These are phyloP conservation scores for Bipolaris sorokiniana DNA, from an alignment of 2,329 filamentous ascomycete species.

Conservation along the genomic window DNA sequence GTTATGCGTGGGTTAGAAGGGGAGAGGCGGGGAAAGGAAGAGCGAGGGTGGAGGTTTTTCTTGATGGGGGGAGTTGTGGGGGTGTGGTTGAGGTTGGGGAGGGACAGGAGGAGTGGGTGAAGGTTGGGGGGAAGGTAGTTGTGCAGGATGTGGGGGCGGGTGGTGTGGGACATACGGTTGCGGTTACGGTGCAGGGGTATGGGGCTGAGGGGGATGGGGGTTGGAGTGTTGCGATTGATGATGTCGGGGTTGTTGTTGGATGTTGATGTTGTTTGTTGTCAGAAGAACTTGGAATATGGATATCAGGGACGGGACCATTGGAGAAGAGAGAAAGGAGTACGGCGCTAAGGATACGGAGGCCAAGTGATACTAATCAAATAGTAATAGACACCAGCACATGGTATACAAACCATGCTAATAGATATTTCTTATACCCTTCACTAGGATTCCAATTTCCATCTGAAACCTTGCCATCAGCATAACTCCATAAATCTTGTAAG, in stretches of 20 bases:
- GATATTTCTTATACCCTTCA: background rate
- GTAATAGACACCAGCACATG: background rate
- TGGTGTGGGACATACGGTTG: constrained; percentile 15
- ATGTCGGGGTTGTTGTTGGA: constrained; percentile 19
- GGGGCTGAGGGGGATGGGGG: constrained; percentile 16
- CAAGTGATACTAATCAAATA: background rate
- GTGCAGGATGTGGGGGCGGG: constrained; percentile 10
- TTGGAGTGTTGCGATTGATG: constrained; percentile 22
- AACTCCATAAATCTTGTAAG: background rate
- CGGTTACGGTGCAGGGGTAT: constrained; percentile 22
- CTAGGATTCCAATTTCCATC: background rate
- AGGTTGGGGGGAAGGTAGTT: constrained; percentile 12
- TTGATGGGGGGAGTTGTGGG: constrained; percentile 25
- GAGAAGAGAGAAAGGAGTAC: background rate
- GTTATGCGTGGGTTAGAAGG: constrained; percentile 19
- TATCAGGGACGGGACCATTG: background rate
- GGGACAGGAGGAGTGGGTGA: constrained; percentile 17
- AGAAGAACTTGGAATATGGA: too few relatives aligned
- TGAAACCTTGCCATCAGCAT: background rate
- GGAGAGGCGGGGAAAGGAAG: constrained; percentile 8
- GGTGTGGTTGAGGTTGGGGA: background rate
- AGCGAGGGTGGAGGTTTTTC: constrained; percentile 24
- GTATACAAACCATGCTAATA: background rate
- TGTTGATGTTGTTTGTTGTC: constrained; percentile 9
- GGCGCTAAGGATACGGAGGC: background rate